Percentiles rank a stretch among this genome's conserved stretches.
Evolutionary conservation across 441 rosid genomes (phyloP).

Genomic region (Pelargonium fulgidum): DNA sequence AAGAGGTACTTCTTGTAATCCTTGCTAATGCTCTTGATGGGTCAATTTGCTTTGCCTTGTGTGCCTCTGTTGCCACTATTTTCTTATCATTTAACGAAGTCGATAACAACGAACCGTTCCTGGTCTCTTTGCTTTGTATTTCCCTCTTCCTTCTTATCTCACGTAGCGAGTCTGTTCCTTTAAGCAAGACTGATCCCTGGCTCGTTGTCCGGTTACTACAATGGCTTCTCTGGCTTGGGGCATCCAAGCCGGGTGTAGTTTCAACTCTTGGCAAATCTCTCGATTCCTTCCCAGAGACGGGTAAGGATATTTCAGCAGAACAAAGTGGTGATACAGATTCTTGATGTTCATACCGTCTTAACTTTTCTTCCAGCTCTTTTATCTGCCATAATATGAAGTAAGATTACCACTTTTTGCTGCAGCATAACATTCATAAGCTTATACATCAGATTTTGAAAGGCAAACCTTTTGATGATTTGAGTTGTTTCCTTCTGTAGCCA

Average conservation of each 20-base stretch:
- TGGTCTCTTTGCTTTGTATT: slow-evolving; percentile 28
- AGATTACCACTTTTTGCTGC: not conserved
- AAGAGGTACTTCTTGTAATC: slow-evolving; percentile 25
- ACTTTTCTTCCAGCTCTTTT: slow-evolving; percentile 16
- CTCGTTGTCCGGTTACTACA: slow-evolving; percentile 20
- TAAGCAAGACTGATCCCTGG: slow-evolving; percentile 27
- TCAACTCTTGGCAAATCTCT: slow-evolving; percentile 14
- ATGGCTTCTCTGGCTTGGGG: slow-evolving; percentile 23
- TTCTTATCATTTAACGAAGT: slow-evolving; percentile 30
- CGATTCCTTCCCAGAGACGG: slow-evolving; percentile 17
- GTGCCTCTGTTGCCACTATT: slow-evolving; percentile 20
- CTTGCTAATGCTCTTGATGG: slow-evolving; percentile 31
- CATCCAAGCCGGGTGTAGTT: slow-evolving; percentile 19
- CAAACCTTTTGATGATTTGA: slow-evolving; percentile 21
- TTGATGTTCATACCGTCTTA: slow-evolving; percentile 10
- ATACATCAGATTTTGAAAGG: no score
- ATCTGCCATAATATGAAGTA: slow-evolving; percentile 2
- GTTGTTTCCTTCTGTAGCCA: not conserved
- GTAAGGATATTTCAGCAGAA: slow-evolving; percentile 19
- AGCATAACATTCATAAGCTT: not conserved
- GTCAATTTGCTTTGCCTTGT: slow-evolving; percentile 23
- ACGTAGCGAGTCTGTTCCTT: slow-evolving; percentile 33
- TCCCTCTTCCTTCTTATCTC: slow-evolving; percentile 35
- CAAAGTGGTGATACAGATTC: slow-evolving; percentile 1
- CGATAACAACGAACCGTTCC: slow-evolving; percentile 26